Evolutionary conservation across 140 eudicot genomes (phyloP), one percentile per base, ranked within the genome.

Genomic region (Anethum foeniculum): DNA sequence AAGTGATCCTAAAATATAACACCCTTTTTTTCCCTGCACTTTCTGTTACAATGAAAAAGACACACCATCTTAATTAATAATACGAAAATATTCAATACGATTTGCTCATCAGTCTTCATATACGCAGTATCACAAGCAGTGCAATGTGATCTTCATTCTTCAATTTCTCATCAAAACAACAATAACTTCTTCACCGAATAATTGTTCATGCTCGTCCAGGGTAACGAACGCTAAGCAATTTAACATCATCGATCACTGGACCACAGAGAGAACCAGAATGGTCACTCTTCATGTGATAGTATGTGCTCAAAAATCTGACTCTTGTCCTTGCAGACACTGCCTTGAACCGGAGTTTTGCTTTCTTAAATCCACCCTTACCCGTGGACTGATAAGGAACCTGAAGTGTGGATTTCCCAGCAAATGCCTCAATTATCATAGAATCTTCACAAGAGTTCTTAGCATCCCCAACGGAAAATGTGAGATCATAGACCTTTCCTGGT

Each of bases 221-320:
- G 38, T 84, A 71, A 7, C 93, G 91, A 46, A 88, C 86, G 0
- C 89, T 75, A 10, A 92, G 82, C 88, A 95, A 81, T 65, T 86
- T 92, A 52, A 92, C 90, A 77, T 95, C 96, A 38, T 95, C 99
- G 30, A 95, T 75, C 44, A 95, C 92, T 7, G 99, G 99, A 77
- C 97, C 97, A 78, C 99, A 95, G 27, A 95, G 86, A 46, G 99
- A 89, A 34, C 96, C 99, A 13, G 90, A 79, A 36, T 77, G 71
- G 62, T 95, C 97, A 75, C 85, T 88, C 91, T 90, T 95, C 96
- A 89, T 95, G 62, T 86, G 93, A 78, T 95, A 92, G 49, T 54
- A 89, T 38, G 92, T 85, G 88, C 99, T 95, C 84, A 92, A 82
- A 79, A 95, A 92, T 85, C 93, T 87, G 16, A 95, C 62, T 68